Evolutionary conservation across 169 alveolate species (phyloP).

Genomic region (Cryptosporidium tyzzeri): DNA sequence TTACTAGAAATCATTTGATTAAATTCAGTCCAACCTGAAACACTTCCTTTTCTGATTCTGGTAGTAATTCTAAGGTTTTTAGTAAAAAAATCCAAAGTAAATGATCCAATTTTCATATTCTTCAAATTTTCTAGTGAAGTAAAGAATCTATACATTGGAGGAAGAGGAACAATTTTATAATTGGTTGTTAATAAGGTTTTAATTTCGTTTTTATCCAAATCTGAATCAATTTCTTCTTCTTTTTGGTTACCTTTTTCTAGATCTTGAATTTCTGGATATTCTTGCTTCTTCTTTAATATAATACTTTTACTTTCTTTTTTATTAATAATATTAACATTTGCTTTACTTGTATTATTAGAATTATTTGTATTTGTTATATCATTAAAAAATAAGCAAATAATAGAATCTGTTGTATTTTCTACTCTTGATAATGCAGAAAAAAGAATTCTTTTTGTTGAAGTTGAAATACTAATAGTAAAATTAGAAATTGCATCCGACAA

Average conservation of each 20-base stretch:
- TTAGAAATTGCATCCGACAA: constrained; percentile 4
- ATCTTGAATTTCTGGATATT: background rate
- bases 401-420: constrained; percentile 64
- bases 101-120: constrained; percentile 42
- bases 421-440: constrained; percentile 49
- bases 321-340: background rate
- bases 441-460: constrained; percentile 31
- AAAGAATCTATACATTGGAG: constrained; percentile 65
- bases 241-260: background rate
- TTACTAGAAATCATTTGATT: constrained; percentile 6
- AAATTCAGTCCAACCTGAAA: constrained; percentile 4
- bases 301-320: background rate
- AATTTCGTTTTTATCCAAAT: background rate
- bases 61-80: constrained; percentile 7
- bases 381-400: constrained; percentile 57
- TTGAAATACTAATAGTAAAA: constrained; percentile 42
- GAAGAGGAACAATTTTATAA: constrained; percentile 38
- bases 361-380: background rate
- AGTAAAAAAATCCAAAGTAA: constrained; percentile 24
- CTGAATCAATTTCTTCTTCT: background rate
- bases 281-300: background rate
- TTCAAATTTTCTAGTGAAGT: constrained; percentile 45
- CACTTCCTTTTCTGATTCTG: background rate
- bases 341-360: background rate
- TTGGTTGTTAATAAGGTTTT: background rate